These are phyloP conservation scores for Bassia scoparia DNA, from an alignment of 148 eudicot species.

Conservation along the genomic window DNA sequence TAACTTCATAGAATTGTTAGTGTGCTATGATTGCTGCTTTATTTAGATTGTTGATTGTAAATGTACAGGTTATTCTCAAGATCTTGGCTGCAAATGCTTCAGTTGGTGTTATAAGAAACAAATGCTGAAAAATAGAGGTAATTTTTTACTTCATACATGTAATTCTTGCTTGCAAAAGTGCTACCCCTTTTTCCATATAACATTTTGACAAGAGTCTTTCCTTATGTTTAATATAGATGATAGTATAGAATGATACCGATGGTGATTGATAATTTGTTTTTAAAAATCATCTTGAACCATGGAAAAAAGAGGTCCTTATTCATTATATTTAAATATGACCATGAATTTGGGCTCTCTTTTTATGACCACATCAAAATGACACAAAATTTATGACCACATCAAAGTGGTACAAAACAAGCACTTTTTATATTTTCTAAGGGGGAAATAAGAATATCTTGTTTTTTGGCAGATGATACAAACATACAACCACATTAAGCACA, in stretches of 20 bases:
- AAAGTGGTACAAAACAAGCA: neutral
- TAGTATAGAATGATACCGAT: neutral
- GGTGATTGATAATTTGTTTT: neutral
- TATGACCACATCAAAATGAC: too few relatives aligned
- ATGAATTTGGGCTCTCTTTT: neutral
- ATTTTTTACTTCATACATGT: neutral
- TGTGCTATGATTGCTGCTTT: too few relatives aligned
- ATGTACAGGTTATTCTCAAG: constrained; percentile 79
- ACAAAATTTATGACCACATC: too few relatives aligned
- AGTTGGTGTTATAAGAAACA: constrained; percentile 97
- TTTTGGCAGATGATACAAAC: too few relatives aligned
- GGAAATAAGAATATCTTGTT: too few relatives aligned
- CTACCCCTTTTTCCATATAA: neutral
- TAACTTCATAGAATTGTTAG: too few relatives aligned
- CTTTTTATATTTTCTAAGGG: too few relatives aligned
- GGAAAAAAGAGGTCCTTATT: neutral
- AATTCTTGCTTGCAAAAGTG: neutral
- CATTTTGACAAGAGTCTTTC: constrained; percentile 12
- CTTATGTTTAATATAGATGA: neutral
- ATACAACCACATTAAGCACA: too few relatives aligned
- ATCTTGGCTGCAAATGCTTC: constrained; percentile 99
- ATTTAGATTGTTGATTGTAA: constrained; percentile 8
- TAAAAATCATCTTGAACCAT: neutral
- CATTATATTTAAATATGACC: neutral
- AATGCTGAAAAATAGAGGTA: constrained; percentile 99